Conservation (phyloP, 345 rosid species). For the Salix caprea region DNA sequence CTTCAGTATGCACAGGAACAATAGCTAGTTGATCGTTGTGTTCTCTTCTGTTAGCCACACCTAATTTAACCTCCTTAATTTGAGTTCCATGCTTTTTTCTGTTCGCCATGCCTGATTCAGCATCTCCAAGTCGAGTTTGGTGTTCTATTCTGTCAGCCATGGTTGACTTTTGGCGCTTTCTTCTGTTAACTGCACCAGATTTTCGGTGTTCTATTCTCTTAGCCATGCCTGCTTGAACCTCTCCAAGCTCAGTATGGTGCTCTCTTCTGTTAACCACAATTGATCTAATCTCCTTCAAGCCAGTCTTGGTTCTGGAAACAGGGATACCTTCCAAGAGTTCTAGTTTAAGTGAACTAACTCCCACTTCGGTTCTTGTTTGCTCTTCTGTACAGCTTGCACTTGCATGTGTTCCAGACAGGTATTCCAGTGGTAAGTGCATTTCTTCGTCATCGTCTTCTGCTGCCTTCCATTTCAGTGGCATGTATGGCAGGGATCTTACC, state of each 20-base stretch:
- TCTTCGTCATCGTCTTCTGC: constrained; percentile 49
- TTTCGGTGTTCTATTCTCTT: constrained; percentile 13
- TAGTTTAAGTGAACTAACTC: constrained; percentile 11
- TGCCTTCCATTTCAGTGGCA: constrained; percentile 33
- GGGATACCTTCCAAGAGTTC: constrained; percentile 10
- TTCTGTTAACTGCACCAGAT: constrained; percentile 3
- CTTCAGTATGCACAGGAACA: constrained; percentile 48
- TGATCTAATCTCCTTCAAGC: constrained; percentile 17
- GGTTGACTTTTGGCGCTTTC: constrained; percentile 10
- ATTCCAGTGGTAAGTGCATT: constrained; percentile 51
- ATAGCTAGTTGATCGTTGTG: constrained; percentile 35
- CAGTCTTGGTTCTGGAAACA: constrained; percentile 12
- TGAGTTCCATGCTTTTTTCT: constrained; percentile 14
- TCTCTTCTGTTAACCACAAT: neutral
- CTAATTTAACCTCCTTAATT: constrained; percentile 14
- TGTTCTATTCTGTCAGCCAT: constrained; percentile 11
- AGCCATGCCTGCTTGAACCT: neutral
- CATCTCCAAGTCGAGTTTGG: constrained; percentile 27
- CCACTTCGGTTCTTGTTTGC: constrained; percentile 17
- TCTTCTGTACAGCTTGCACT: constrained; percentile 15
- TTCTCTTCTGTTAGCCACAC: constrained; percentile 16
- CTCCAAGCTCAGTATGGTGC: neutral
- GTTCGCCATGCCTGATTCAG: constrained; percentile 6
- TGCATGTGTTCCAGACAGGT: constrained; percentile 25
- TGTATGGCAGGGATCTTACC: constrained; percentile 44